Evolutionary conservation across 768 basidiomycete species (phyloP).

Genomic region (Auricularia cornea): DNA sequence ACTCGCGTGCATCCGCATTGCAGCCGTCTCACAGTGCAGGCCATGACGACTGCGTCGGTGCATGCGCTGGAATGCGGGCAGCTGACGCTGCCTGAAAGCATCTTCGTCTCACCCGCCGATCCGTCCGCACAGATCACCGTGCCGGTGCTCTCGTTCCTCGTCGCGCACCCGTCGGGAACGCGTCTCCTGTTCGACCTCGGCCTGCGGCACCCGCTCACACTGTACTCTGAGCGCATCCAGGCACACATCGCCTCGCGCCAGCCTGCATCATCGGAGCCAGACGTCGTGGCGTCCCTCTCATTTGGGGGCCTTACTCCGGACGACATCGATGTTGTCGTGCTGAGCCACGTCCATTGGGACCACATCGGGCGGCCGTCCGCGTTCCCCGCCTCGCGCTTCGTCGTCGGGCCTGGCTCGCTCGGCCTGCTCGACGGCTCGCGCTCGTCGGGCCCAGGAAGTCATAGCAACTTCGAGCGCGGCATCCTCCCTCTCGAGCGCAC

Average conservation of each 20-base stretch:
- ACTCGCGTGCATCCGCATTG: too few relatives aligned
- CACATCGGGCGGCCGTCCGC: constrained; percentile 37
- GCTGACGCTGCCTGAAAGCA: background rate
- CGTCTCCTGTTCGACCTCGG: constrained; percentile 45
- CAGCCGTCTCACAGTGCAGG: too few relatives aligned
- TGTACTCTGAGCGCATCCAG: constrained; percentile 27
- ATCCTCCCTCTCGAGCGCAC: constrained; percentile 29
- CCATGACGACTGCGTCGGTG: too few relatives aligned
- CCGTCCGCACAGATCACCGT: constrained; percentile 21
- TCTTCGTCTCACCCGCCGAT: constrained; percentile 28
- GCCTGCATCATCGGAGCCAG: constrained; percentile 16
- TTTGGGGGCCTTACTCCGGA: constrained; percentile 40
- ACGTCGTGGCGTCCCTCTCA: constrained; percentile 38
- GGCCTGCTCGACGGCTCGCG: constrained; percentile 19
- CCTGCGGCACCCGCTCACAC: constrained; percentile 37
- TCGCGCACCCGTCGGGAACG: constrained; percentile 36
- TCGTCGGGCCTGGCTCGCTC: constrained; percentile 36
- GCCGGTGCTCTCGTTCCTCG: constrained; percentile 46
- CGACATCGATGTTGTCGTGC: constrained; percentile 36
- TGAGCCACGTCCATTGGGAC: constrained; percentile 52
- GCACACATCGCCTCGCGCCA: constrained; percentile 21
- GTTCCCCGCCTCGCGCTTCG: constrained; percentile 39
- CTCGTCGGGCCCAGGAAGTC: constrained; percentile 13
- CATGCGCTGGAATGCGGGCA: too few relatives aligned
- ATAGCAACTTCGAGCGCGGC: constrained; percentile 16